Percentiles rank a stretch among this genome's conserved stretches.
Evolutionary conservation across 2,329 filamentous ascomycete genomes (phyloP).

Genomic region (Pseudocercospora macadamiae): DNA sequence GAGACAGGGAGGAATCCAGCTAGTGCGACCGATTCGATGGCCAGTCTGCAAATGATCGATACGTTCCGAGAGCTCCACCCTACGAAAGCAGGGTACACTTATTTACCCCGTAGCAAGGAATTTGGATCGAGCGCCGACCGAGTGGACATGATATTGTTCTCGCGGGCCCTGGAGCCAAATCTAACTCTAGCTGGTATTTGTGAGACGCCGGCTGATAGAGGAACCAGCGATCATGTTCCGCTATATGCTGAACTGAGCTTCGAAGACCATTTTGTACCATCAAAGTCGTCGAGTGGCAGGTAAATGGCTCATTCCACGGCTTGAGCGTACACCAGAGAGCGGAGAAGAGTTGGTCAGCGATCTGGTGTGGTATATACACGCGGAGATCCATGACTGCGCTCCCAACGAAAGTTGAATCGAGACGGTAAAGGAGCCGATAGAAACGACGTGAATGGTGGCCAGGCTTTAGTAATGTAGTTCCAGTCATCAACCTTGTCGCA

Average conservation of each 20-base stretch:
- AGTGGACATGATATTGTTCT: constrained; percentile 57
- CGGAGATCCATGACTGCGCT: not conserved
- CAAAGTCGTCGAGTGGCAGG: too few species aligned
- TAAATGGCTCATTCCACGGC: too few species aligned
- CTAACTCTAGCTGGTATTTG: constrained; percentile 46
- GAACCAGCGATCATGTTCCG: constrained; percentile 59
- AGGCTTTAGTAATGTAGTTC: not conserved
- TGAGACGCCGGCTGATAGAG: constrained; percentile 49
- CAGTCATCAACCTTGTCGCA: not conserved
- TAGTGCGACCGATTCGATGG: constrained; percentile 6
- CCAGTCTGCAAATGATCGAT: constrained; percentile 46
- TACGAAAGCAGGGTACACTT: constrained; percentile 52
- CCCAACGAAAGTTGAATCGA: not conserved
- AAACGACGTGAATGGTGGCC: too few species aligned
- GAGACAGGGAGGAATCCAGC: constrained; percentile 10
- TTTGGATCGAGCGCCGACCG: constrained; percentile 59
- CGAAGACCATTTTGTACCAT: not conserved
- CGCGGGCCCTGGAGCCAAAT: constrained; percentile 42
- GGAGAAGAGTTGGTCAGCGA: not conserved
- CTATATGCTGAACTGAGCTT: constrained; percentile 42
- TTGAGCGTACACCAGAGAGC: too few species aligned
- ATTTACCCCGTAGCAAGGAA: constrained; percentile 45
- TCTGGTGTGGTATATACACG: too few species aligned
- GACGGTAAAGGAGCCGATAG: not conserved
- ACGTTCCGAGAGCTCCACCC: constrained; percentile 53